Base-by-base conservation (phyloP, 257 asterid genomes). In the Solanum ossicruentum region DNA sequence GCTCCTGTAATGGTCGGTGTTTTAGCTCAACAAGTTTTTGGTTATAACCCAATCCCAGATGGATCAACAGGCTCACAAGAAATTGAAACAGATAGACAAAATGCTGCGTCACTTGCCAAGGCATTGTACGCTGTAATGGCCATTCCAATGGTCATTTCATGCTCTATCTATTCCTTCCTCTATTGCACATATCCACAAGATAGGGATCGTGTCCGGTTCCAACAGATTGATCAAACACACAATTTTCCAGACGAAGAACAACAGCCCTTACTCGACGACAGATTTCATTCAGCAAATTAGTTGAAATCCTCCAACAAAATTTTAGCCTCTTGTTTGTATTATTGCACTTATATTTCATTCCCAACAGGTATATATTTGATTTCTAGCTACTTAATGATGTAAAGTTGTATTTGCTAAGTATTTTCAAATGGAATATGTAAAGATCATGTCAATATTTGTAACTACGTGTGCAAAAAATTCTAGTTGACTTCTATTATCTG, bases 121-220 rank as follows among this genome's bases (percentile, higher is more conserved):
- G 98, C 98, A n/a, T 95, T 94, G 18, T 94, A 92, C 93, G 90
- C 96, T 26, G 90, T 98, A 23, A 96, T 94, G 81, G 95, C 95
- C 58, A 89, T 93, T 71, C 99, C 99, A 9, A 88, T 92, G 89
- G 86, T 91, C 4, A 86, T 96, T 12, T 93, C 98, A 81, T 91
- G 94, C 49, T 83, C 80, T 47, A 81, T 93, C 88, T 96, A 94
- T 86, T 77, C 87, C 13, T 79, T 79, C 43, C 84, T 78, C 5
- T 85, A 85, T 49, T 85, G 56, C 69, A 79, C 87, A 18, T 83
- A 83, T 71, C 85, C 85, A 51, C 15, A 32, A 55, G 81, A 83
- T 20, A 66, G 85, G 52, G 98, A 94, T 26, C 88, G 94, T 6
- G 97, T 93, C 1, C 94, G 91, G 84, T 72, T 93, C 92, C 90